Percentiles rank a stretch among this genome's conserved stretches.
Evolutionary conservation across 2,329 filamentous ascomycete species (phyloP).

Genomic region (Penicillium capsulatum): DNA sequence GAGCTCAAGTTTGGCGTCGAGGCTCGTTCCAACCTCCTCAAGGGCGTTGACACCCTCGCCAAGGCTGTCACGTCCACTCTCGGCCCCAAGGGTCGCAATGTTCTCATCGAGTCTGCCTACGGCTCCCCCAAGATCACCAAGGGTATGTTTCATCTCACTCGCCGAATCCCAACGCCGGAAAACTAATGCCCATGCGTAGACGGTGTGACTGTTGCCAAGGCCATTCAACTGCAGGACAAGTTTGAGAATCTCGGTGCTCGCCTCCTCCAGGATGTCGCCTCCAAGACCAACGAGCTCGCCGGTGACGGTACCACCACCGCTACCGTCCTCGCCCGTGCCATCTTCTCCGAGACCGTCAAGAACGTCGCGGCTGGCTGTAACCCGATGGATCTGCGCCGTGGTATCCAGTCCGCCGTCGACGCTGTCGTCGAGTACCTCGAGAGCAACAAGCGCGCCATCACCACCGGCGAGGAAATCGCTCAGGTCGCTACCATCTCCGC

Average conservation of each 20-base stretch:
- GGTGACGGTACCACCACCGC: slow-evolving; percentile 98
- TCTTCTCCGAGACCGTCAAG: slow-evolving; percentile 99
- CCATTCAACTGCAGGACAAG: slow-evolving; percentile 93
- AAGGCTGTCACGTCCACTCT: slow-evolving; percentile 94
- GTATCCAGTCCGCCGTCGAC: slow-evolving; percentile 94
- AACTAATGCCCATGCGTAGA: slow-evolving; percentile 49
- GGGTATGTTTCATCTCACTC: slow-evolving; percentile 58
- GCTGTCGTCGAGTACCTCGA: slow-evolving; percentile 91
- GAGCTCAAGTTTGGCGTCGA: slow-evolving; percentile 99
- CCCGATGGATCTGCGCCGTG: slow-evolving; percentile 96
- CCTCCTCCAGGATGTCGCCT: slow-evolving; percentile 94
- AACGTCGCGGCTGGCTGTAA: slow-evolving; percentile 99
- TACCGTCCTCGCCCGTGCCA: slow-evolving; percentile 92
- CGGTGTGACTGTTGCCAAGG: slow-evolving; percentile 84
- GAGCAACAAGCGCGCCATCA: slow-evolving; percentile 96
- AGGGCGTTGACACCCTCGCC: slow-evolving; percentile 93
- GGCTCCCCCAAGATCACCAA: slow-evolving; percentile 99
- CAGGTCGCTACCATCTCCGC: slow-evolving; percentile 98
- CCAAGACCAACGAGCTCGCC: slow-evolving; percentile 98
- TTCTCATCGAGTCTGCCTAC: slow-evolving; percentile 96
- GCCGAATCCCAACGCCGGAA: neutral
- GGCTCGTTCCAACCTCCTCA: slow-evolving; percentile 78
- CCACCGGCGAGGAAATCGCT: slow-evolving; percentile 92
- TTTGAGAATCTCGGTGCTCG: slow-evolving; percentile 98
- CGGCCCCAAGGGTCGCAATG: slow-evolving; percentile 96